A percentile compares a stretch with the other conserved stretches of the same genome.
Evolutionary conservation across 768 basidiomycete genomes (phyloP).

Genomic region (Roridomyces roridus): DNA sequence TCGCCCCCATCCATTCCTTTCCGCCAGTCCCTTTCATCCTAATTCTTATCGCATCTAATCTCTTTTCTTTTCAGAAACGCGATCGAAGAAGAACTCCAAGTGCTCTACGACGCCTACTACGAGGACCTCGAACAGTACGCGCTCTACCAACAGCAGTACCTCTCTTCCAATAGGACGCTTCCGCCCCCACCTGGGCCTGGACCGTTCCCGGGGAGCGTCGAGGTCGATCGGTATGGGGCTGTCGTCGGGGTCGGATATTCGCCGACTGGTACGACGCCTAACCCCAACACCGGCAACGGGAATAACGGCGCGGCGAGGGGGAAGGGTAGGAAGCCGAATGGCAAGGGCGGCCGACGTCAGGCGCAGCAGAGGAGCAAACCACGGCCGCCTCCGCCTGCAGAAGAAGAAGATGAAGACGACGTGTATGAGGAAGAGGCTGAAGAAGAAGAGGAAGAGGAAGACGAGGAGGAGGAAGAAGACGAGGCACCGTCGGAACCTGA

Average conservation of each 20-base stretch:
- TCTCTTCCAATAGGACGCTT: conserved; percentile 86
- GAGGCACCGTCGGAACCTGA: conserved; percentile 70
- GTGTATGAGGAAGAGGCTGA: conserved; percentile 57
- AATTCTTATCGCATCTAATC: too few species aligned
- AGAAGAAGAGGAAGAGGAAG: conserved; percentile 60
- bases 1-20: conserved; percentile 28
- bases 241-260: conserved; percentile 52
- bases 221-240: conserved; percentile 90
- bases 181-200: conserved; percentile 95
- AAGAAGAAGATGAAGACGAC: conserved; percentile 72
- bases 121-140: conserved; percentile 99
- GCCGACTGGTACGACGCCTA: too few species aligned
- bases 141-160: conserved; percentile 96
- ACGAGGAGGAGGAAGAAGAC: conserved; percentile 62
- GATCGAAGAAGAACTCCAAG: conserved; percentile 99
- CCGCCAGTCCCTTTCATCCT: too few species aligned
- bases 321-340: background rate
- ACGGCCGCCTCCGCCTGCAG: conserved; percentile 45
- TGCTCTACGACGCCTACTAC: conserved; percentile 99
- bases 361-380: conserved; percentile 25
- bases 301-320: background rate
- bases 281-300: conserved; percentile 26
- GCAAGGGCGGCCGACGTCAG: conserved; percentile 40
- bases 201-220: conserved; percentile 97
- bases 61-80: conserved; percentile 76